These are phyloP conservation scores for Aphanomyces cochlioides DNA, from an alignment of 352 stramenopile species.

Conservation along the genomic window DNA sequence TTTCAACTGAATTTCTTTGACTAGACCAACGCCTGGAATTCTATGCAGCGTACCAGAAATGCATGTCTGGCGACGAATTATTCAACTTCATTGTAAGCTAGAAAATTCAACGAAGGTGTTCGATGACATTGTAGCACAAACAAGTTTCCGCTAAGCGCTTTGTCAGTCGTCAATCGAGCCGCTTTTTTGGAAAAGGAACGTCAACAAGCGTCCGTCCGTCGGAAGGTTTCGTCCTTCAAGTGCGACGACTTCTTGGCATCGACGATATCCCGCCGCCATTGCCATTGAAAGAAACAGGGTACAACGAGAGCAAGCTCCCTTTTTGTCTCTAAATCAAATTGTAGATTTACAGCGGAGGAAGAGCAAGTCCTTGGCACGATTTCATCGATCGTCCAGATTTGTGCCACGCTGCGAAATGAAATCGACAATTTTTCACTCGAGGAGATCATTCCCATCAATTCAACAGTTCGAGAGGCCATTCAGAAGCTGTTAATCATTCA, in stretches of 20 bases:
- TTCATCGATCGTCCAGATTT: neutral
- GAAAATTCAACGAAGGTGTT: neutral
- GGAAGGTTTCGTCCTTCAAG: neutral
- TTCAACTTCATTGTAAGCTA: conserved; percentile 16
- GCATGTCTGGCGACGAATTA: conserved; percentile 24
- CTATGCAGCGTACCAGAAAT: conserved; percentile 10
- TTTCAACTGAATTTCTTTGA: too few species aligned
- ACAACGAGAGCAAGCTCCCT: neutral
- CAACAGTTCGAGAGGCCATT: neutral
- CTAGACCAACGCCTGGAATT: conserved; percentile 15
- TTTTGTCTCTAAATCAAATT: too few species aligned
- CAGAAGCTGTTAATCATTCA: neutral
- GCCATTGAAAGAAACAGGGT: neutral
- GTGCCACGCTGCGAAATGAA: neutral
- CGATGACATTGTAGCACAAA: too few species aligned
- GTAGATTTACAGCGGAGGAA: conserved; percentile 12
- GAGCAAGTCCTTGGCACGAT: conserved; percentile 4
- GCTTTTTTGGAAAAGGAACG: too few species aligned
- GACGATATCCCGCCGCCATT: neutral
- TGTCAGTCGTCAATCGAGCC: neutral
- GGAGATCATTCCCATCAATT: conserved; percentile 14
- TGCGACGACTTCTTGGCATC: conserved; percentile 1
- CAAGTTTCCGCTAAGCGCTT: conserved; percentile 7
- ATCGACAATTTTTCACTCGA: neutral
- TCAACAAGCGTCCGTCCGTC: neutral